Percentiles rank a stretch among this genome's conserved stretches.
Evolutionary conservation across 2,329 filamentous ascomycete genomes (phyloP).

Genomic region (Lasiodiplodia theobromae): DNA sequence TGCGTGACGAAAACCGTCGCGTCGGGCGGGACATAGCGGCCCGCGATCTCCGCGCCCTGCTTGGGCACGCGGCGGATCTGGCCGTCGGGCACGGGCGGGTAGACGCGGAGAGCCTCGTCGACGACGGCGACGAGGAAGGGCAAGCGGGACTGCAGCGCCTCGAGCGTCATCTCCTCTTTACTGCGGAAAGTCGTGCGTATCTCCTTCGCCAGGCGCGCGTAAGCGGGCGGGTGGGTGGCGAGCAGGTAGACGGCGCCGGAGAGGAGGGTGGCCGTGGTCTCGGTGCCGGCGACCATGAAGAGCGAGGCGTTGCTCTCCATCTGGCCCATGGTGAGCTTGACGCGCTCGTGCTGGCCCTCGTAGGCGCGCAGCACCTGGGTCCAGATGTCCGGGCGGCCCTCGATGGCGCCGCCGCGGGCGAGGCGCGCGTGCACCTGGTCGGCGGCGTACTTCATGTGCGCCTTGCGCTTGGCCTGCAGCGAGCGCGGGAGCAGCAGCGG

Average conservation of each 20-base stretch:
- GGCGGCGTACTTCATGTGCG: constrained; percentile 6
- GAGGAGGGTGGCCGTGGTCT: constrained; percentile 51
- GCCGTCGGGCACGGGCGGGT: constrained; percentile 51
- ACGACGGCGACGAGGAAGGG: constrained; percentile 37
- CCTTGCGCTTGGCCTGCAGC: constrained; percentile 13
- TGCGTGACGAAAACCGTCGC: constrained; percentile 30
- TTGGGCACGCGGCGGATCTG: constrained; percentile 39
- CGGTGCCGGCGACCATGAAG: constrained; percentile 48
- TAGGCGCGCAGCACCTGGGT: constrained; percentile 44
- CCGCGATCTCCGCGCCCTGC: constrained; percentile 36
- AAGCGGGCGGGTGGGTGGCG: constrained; percentile 33
- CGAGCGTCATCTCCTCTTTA: neutral
- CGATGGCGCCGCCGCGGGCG: neutral
- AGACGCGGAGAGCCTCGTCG: constrained; percentile 52
- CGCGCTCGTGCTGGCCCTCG: constrained; percentile 31
- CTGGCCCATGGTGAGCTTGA: constrained; percentile 29
- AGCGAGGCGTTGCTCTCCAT: constrained; percentile 33
- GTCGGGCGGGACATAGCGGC: constrained; percentile 34
- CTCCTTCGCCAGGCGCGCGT: neutral
- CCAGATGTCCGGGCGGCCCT: constrained; percentile 20
- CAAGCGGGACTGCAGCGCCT: constrained; percentile 3
- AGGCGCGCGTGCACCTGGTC: constrained; percentile 15
- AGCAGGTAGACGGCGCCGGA: constrained; percentile 42
- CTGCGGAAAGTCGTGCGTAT: neutral
- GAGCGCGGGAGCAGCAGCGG: constrained; percentile 3